Conservation (phyloP, 345 rosid species). For the Streptanthus diversifolius region DNA sequence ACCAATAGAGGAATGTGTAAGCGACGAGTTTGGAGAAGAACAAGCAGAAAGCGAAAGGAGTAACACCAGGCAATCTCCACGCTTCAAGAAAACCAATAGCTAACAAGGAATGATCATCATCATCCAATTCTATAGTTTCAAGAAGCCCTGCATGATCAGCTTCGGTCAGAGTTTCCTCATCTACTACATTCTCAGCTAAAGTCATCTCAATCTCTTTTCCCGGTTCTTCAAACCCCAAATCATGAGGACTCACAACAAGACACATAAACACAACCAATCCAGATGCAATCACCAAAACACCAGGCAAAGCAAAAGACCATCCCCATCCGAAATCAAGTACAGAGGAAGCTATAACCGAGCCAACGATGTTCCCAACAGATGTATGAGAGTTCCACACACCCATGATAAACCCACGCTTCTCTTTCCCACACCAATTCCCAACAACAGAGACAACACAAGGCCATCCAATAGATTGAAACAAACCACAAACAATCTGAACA, state of each 20-base stretch:
- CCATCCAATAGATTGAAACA: conserved; percentile 97
- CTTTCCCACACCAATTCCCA: conserved; percentile 92
- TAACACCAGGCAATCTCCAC: conserved; percentile 90
- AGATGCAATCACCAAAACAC: conserved; percentile 55
- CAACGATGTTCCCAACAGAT: conserved; percentile 77
- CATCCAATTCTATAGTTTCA: conserved; percentile 36
- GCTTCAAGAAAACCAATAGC: conserved; percentile 86
- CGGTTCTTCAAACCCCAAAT: conserved; percentile 51
- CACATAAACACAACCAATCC: conserved; percentile 58
- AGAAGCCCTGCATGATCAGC: conserved; percentile 58
- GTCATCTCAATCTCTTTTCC: conserved; percentile 48
- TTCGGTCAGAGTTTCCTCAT: conserved; percentile 31
- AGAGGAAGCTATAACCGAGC: conserved; percentile 72
- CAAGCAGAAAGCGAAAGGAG: conserved; percentile 77
- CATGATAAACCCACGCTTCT: conserved; percentile 89
- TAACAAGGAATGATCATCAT: conserved; percentile 12
- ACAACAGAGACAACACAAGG: conserved; percentile 92
- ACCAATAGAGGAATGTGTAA: conserved; percentile 88
- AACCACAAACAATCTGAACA: conserved; percentile 73
- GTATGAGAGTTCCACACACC: conserved; percentile 92
- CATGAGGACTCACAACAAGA: conserved; percentile 69
- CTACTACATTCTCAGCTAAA: conserved; percentile 16
- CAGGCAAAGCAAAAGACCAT: conserved; percentile 88
- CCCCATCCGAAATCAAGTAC: conserved; percentile 94
- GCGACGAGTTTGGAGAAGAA: conserved; percentile 94